Percentiles rank a stretch among this genome's conserved stretches.
Evolutionary conservation across 2,329 filamentous ascomycete species (phyloP).

Genomic region (Metarhizium humberi): DNA sequence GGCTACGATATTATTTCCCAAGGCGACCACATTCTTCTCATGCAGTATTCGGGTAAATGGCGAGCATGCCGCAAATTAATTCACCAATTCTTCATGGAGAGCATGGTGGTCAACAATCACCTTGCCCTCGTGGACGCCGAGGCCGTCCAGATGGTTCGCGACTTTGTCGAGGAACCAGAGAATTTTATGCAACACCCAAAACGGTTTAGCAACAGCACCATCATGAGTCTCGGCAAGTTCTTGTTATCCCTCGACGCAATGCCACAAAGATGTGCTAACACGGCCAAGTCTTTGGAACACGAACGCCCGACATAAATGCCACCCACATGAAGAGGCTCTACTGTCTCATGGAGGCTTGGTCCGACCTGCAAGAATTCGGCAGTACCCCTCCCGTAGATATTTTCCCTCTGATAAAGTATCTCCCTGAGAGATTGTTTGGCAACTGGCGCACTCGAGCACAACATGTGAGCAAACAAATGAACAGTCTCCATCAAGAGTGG

Average conservation of each 20-base stretch:
- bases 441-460: slow-evolving; percentile 28
- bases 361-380: slow-evolving; percentile 34
- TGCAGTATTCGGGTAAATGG: slow-evolving; percentile 21
- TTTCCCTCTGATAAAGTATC: slow-evolving; percentile 31
- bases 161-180: slow-evolving; percentile 30
- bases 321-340: slow-evolving; percentile 29
- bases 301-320: slow-evolving; percentile 21
- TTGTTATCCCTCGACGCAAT: neutral
- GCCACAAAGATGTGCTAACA: neutral
- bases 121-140: slow-evolving; percentile 35
- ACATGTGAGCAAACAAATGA: slow-evolving; percentile 29
- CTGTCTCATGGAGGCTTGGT: slow-evolving; percentile 32
- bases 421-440: slow-evolving; percentile 30
- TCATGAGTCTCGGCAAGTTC: slow-evolving; percentile 23
- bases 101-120: slow-evolving; percentile 32
- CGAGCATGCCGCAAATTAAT: slow-evolving; percentile 33
- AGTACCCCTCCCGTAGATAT: slow-evolving; percentile 39
- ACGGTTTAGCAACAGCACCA: slow-evolving; percentile 39
- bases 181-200: slow-evolving; percentile 37
- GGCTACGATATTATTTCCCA: slow-evolving; percentile 30
- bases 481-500: slow-evolving; percentile 27
- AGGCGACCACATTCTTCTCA: slow-evolving; percentile 32
- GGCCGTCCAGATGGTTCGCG: slow-evolving; percentile 34
- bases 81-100: slow-evolving; percentile 35
- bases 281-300: slow-evolving; percentile 21